Conservation (phyloP, 768 basidiomycete species). For the Psilocybe tampanensis region DNA sequence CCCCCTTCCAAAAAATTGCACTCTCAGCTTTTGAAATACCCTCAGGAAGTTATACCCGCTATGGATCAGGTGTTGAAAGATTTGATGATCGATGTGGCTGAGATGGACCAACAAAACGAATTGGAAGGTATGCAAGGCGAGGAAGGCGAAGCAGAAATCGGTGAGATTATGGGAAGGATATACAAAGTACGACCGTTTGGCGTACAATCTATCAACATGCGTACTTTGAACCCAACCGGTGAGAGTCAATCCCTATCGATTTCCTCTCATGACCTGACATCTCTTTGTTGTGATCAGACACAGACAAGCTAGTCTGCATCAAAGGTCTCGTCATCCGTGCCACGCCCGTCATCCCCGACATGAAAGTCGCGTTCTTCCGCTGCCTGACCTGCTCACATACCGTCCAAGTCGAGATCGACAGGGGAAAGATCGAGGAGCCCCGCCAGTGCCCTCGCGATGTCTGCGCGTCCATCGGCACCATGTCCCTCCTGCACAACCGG, state of each 20-base stretch:
- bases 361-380: conserved; percentile 99
- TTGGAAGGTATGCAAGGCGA: conserved; percentile 76
- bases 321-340: conserved; percentile 98
- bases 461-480: conserved; percentile 84
- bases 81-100: conserved; percentile 85
- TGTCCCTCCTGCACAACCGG: conserved; percentile 96
- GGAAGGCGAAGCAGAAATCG: conserved; percentile 83
- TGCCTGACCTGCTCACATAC: conserved; percentile 96
- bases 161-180: conserved; percentile 82
- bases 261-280: background rate
- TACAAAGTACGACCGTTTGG: conserved; percentile 96
- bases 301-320: conserved; percentile 95
- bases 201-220: conserved; percentile 85
- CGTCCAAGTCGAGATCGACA: conserved; percentile 95
- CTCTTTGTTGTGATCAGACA: conserved; percentile 57
- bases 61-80: conserved; percentile 98
- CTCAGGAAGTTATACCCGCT: conserved; percentile 95
- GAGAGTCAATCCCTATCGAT: conserved; percentile 17
- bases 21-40: conserved; percentile 86
- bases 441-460: conserved; percentile 90
- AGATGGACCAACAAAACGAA: conserved; percentile 73
- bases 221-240: conserved; percentile 94
- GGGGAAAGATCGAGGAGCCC: conserved; percentile 97
- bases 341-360: conserved; percentile 97
- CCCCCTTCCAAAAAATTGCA: conserved; percentile 84